phyloP scores from a whole-genome alignment of 495 filamentous ascomycete genomes.

The Lepraria neglecta region DNA sequence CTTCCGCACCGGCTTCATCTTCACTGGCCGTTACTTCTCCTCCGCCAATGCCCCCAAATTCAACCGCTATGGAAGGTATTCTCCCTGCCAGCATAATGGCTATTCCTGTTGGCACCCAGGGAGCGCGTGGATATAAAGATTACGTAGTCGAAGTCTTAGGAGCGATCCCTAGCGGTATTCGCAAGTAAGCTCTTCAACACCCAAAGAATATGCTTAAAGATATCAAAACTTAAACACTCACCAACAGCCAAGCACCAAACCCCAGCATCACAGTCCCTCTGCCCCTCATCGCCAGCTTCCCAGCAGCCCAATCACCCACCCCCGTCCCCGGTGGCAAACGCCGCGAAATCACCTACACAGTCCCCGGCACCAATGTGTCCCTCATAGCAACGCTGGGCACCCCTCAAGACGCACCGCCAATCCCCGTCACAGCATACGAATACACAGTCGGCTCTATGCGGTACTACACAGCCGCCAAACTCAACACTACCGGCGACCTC shows the following conservation, averaged over 20 bases:
- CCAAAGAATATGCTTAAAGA: no score
- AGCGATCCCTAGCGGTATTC: not conserved
- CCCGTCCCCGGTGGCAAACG: not conserved
- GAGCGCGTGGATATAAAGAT: not conserved
- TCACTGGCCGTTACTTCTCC: no score
- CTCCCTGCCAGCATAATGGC: no score
- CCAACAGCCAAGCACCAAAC: not conserved
- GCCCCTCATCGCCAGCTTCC: conserved; percentile 6
- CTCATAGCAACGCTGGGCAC: conserved; percentile 1
- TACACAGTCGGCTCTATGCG: conserved; percentile 6
- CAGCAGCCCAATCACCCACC: not conserved
- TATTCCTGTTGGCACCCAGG: no score
- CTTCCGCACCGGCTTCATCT: no score
- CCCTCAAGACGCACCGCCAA: not conserved
- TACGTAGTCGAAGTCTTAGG: not conserved
- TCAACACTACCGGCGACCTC: not conserved
- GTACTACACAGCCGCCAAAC: conserved; percentile 1
- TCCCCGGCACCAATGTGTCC: conserved; percentile 2
- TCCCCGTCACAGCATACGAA: not conserved
- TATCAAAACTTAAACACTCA: not conserved
- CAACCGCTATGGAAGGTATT: no score
- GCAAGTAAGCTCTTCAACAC: not conserved
- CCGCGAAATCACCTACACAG: not conserved
- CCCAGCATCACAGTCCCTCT: not conserved
- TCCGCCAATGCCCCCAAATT: no score